A percentile compares a stretch with the other conserved stretches of the same genome.
These are phyloP conservation scores for Brassica balearica DNA, from an alignment of 441 rosid species.

Conservation along the genomic window DNA sequence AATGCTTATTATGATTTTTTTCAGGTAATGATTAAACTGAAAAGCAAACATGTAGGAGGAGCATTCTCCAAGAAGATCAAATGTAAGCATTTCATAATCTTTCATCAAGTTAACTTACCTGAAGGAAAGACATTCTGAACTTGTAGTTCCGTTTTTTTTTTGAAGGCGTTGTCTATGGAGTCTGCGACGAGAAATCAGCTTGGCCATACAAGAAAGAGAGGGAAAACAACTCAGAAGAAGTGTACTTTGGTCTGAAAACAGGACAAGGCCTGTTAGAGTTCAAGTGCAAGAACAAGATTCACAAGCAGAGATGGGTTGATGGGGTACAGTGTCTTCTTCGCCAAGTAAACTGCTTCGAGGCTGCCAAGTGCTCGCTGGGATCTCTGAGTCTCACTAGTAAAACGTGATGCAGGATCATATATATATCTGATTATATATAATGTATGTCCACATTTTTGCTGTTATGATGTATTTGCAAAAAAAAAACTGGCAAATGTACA, in stretches of 20 bases:
- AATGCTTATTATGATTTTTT: slow-evolving; percentile 21
- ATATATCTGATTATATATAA: slow-evolving; percentile 12
- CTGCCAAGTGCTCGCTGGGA: slow-evolving; percentile 58
- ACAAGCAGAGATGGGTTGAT: slow-evolving; percentile 92
- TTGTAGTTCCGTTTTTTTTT: not conserved
- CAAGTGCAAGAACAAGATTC: slow-evolving; percentile 80
- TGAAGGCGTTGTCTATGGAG: slow-evolving; percentile 78
- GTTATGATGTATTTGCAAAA: slow-evolving; percentile 36
- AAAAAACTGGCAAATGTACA: slow-evolving; percentile 35
- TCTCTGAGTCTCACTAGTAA: slow-evolving; percentile 50
- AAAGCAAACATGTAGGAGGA: slow-evolving; percentile 93
- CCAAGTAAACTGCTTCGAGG: slow-evolving; percentile 57
- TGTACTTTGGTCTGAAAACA: slow-evolving; percentile 84
- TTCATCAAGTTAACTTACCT: slow-evolving; percentile 21
- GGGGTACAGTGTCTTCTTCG: slow-evolving; percentile 74
- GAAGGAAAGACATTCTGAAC: slow-evolving; percentile 26
- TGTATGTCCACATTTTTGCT: slow-evolving; percentile 38
- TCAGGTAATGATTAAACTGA: slow-evolving; percentile 81
- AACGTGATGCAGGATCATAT: slow-evolving; percentile 27
- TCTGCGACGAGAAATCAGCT: slow-evolving; percentile 79
- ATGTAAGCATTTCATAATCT: slow-evolving; percentile 52
- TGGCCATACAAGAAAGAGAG: slow-evolving; percentile 92
- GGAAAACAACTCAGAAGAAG: slow-evolving; percentile 66
- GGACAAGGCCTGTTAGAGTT: slow-evolving; percentile 90
- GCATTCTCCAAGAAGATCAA: slow-evolving; percentile 93